These are phyloP conservation scores for Ascochyta clinopodiicola DNA, from an alignment of 2,329 filamentous ascomycete genomes.

Conservation along the genomic window DNA sequence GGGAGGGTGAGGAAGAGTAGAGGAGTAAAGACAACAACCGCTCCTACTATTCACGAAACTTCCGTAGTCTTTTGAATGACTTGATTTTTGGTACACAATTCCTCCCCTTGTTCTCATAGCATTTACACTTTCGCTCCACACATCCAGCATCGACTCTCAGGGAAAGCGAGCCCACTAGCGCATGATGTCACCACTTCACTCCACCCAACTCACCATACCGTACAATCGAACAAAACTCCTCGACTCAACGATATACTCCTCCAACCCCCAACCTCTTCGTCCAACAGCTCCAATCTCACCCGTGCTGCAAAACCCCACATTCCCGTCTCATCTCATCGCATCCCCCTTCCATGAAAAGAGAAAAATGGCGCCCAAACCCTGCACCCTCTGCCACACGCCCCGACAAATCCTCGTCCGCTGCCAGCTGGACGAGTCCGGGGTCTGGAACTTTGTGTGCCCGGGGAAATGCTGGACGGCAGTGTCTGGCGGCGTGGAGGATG, in stretches of 20 bases:
- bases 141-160: background rate
- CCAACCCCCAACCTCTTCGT: no score
- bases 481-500: slow-evolving; percentile 54
- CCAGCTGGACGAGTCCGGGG: slow-evolving; percentile 49
- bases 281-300: no score
- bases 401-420: slow-evolving; percentile 53
- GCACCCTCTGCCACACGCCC: slow-evolving; percentile 49
- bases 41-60: background rate
- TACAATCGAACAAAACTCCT: background rate
- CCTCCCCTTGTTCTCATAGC: background rate
- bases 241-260: no score
- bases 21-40: no score
- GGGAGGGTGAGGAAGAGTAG: background rate
- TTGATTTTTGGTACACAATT: background rate
- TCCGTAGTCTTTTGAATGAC: background rate
- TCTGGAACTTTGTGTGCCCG: slow-evolving; percentile 55
- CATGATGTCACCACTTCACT: slow-evolving; percentile 20
- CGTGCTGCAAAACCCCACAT: no score
- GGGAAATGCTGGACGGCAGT: slow-evolving; percentile 53
- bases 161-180: background rate
- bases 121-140: no score
- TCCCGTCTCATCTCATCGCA: no score
- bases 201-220: background rate
- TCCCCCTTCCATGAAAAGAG: no score
- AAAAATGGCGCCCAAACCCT: slow-evolving; percentile 43